Evolutionary conservation across 2,329 filamentous ascomycete genomes (phyloP).

Genomic region (Cercospora beticola): DNA sequence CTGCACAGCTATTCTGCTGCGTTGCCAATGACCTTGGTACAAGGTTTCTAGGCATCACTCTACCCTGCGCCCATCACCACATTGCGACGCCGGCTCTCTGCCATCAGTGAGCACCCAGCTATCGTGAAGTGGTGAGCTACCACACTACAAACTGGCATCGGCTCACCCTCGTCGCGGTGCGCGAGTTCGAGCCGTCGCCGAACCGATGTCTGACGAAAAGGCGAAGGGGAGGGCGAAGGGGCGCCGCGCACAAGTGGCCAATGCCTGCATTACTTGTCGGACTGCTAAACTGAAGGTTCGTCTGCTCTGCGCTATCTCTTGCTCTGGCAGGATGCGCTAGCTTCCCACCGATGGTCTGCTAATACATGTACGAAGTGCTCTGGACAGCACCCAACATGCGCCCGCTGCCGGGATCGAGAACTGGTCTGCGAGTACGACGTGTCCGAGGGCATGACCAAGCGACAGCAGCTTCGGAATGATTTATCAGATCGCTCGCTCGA

Average conservation of each 20-base stretch:
- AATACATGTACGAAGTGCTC: slow-evolving; percentile 11
- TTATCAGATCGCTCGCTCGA: slow-evolving; percentile 14
- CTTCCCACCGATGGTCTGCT: not conserved
- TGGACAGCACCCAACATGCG: slow-evolving; percentile 22
- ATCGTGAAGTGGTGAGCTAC: not conserved
- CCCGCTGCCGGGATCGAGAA: slow-evolving; percentile 8
- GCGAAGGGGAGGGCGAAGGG: not conserved
- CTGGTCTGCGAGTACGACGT: slow-evolving; percentile 26
- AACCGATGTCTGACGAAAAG: not conserved
- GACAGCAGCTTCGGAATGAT: slow-evolving; percentile 22
- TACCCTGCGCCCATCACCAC: not conserved
- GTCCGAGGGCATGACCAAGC: slow-evolving; percentile 25
- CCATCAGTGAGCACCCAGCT: not conserved
- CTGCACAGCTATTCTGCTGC: not conserved
- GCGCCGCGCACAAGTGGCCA: slow-evolving; percentile 15
- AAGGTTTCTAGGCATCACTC: not conserved
- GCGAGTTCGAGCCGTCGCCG: not conserved
- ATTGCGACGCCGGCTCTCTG: not conserved
- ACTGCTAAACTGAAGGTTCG: slow-evolving; percentile 18
- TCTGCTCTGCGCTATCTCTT: not conserved
- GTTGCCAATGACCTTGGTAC: not conserved
- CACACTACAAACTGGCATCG: not conserved
- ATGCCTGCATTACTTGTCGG: slow-evolving; percentile 16
- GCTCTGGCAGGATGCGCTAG: not conserved
- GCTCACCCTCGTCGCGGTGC: not conserved